phyloP scores from a whole-genome alignment of 805 yeast genomes.

The Tetrapisispora arboricola region DNA sequence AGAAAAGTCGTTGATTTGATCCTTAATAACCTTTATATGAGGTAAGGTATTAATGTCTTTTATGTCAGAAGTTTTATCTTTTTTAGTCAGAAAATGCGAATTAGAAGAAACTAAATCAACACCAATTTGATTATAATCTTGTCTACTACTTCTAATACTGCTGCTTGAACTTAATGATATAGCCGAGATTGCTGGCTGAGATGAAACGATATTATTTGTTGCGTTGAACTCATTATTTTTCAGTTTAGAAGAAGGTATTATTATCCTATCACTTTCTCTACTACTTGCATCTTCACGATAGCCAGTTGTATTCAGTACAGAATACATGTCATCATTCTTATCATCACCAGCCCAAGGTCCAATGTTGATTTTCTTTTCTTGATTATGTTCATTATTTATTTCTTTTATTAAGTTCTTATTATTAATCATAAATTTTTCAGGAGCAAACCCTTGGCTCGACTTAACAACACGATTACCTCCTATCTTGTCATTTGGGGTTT shows the following conservation, averaged over 20 bases:
- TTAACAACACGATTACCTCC: background rate
- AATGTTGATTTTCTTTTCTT: conserved; percentile 9
- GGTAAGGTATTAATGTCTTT: background rate
- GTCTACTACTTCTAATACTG: conserved; percentile 2
- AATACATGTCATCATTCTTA: conserved; percentile 18
- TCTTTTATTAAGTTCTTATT: background rate
- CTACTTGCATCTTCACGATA: conserved; percentile 3
- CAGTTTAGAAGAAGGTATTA: background rate
- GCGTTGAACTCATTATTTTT: background rate
- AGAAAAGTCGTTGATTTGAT: background rate
- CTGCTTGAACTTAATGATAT: conserved; percentile 7
- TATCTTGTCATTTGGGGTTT: background rate
- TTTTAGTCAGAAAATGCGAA: background rate
- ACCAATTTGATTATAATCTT: background rate
- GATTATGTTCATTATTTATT: background rate
- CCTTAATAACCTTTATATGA: background rate
- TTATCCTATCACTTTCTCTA: conserved; percentile 1
- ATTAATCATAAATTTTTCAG: conserved; percentile 4
- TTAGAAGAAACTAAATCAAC: background rate
- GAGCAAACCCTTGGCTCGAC: conserved; percentile 3
- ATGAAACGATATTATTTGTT: conserved; percentile 5
- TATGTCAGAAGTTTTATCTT: background rate
- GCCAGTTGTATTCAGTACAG: conserved; percentile 10
- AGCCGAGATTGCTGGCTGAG: conserved; percentile 12
- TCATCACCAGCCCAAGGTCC: conserved; percentile 21